Evolutionary conservation across 805 yeast genomes (phyloP).

Genomic region (Groenewaldozyma salmanticensis): DNA sequence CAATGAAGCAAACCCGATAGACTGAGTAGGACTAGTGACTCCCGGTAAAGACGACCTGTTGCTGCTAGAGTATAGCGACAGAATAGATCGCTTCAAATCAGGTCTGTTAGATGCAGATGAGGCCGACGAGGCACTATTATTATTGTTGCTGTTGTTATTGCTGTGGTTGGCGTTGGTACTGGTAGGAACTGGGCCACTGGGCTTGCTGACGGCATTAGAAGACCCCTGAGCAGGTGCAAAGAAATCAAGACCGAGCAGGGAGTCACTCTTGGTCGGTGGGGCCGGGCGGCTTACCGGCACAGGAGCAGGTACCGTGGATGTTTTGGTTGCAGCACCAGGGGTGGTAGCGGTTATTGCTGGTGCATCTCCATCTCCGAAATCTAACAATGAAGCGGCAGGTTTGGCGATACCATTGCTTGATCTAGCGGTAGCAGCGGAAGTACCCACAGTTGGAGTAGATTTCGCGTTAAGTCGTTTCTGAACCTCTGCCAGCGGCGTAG

Average conservation of each 20-base stretch:
- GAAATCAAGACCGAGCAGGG: slow-evolving; percentile 20
- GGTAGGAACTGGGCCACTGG: too few relatives aligned
- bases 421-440: not conserved
- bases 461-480: slow-evolving; percentile 8
- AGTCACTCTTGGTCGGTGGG: slow-evolving; percentile 8
- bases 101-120: slow-evolving; percentile 41
- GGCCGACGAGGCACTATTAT: slow-evolving; percentile 10
- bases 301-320: slow-evolving; percentile 9
- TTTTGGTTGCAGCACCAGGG: slow-evolving; percentile 2
- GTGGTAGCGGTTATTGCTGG: not conserved
- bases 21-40: slow-evolving; percentile 8
- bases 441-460: not conserved
- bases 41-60: slow-evolving; percentile 2
- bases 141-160: not conserved
- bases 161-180: not conserved
- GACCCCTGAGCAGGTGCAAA: too few relatives aligned
- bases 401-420: not conserved
- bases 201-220: too few relatives aligned
- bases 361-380: slow-evolving; percentile 3
- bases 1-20: slow-evolving; percentile 1
- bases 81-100: slow-evolving; percentile 83
- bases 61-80: slow-evolving; percentile 55
- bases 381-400: not conserved
- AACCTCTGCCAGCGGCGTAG: slow-evolving; percentile 17
- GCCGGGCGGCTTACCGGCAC: slow-evolving; percentile 3